A percentile compares a stretch with the other conserved stretches of the same genome.
Evolutionary conservation across 176 grass and related monocot species (phyloP).

Genomic region (Echinochloa phyllopogon): DNA sequence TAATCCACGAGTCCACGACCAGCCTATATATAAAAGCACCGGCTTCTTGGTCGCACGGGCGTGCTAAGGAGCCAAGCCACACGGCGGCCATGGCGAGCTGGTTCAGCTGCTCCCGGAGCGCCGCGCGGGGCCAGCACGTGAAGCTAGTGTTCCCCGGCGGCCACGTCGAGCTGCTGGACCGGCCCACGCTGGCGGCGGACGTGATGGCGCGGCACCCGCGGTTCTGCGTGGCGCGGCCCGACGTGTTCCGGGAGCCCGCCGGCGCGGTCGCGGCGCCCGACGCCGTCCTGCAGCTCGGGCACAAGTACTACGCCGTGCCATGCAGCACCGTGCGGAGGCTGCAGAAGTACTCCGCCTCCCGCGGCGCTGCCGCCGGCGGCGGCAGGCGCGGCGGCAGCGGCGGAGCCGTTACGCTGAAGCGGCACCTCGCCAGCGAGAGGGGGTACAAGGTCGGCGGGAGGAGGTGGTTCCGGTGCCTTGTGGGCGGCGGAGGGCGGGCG

Average conservation of each 20-base stretch:
- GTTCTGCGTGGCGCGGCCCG: slow-evolving; percentile 57
- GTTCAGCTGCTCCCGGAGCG: slow-evolving; percentile 36
- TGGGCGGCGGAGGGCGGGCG: background rate
- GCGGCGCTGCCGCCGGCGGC: background rate
- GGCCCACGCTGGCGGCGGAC: slow-evolving; percentile 49
- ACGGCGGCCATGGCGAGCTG: slow-evolving; percentile 50
- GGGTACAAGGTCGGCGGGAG: slow-evolving; percentile 14
- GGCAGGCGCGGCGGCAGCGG: background rate
- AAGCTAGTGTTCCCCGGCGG: slow-evolving; percentile 64
- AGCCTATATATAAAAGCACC: slow-evolving; percentile 12
- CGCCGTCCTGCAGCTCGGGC: slow-evolving; percentile 42
- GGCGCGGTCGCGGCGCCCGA: slow-evolving; percentile 50
- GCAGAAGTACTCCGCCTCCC: slow-evolving; percentile 31
- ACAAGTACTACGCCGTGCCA: slow-evolving; percentile 66
- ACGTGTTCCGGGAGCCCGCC: slow-evolving; percentile 58
- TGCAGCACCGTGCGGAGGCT: slow-evolving; percentile 59
- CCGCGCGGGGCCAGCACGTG: slow-evolving; percentile 31
- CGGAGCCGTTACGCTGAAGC: slow-evolving; percentile 14
- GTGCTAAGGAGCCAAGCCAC: background rate
- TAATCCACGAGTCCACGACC: background rate
- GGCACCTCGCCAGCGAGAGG: slow-evolving; percentile 39
- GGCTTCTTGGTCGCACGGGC: background rate
- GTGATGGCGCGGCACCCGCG: slow-evolving; percentile 59
- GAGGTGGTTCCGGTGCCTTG: slow-evolving; percentile 40
- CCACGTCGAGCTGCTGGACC: slow-evolving; percentile 59